These are phyloP conservation scores for Juncus inflexus DNA, from an alignment of 176 grass and related monocot genomes.

Conservation along the genomic window DNA sequence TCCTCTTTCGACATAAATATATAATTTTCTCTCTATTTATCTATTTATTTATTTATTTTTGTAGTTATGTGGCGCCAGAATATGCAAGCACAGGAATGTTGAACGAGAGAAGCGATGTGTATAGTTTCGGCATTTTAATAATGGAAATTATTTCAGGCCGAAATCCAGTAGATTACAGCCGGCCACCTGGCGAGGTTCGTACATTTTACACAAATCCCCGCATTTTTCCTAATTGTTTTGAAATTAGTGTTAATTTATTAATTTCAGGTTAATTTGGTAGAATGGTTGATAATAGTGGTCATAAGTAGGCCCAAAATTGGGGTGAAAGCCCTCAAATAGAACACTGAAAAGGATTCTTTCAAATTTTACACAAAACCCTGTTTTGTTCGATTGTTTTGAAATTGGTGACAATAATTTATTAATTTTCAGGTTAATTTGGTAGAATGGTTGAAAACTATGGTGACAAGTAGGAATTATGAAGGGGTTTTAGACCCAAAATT, in stretches of 20 bases:
- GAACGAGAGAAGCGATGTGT: slow-evolving; percentile 91
- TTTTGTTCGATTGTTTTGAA: not conserved
- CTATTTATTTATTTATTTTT: not conserved
- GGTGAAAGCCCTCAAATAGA: slow-evolving; percentile 63
- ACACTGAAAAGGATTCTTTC: slow-evolving; percentile 60
- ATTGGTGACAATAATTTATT: not conserved
- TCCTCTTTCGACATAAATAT: not conserved
- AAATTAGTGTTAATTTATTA: no score
- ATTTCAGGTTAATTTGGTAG: slow-evolving; percentile 80
- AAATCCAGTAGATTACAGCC: slow-evolving; percentile 78
- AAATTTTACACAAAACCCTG: not conserved
- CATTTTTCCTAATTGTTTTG: no score
- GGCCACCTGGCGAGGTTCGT: slow-evolving; percentile 61
- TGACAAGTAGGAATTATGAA: slow-evolving; percentile 71
- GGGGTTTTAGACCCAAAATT: slow-evolving; percentile 71
- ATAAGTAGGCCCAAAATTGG: slow-evolving; percentile 62
- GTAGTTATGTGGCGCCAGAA: slow-evolving; percentile 88
- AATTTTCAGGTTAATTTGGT: slow-evolving; percentile 76
- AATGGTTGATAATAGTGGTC: slow-evolving; percentile 94
- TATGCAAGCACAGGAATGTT: slow-evolving; percentile 98
- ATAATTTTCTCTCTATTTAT: not conserved
- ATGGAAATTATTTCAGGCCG: slow-evolving; percentile 95
- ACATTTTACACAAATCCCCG: not conserved
- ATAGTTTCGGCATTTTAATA: slow-evolving; percentile 92
- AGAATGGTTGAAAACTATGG: slow-evolving; percentile 93